Evolutionary conservation across 805 yeast species (phyloP).

Genomic region (Pachysolen tannophilus): DNA sequence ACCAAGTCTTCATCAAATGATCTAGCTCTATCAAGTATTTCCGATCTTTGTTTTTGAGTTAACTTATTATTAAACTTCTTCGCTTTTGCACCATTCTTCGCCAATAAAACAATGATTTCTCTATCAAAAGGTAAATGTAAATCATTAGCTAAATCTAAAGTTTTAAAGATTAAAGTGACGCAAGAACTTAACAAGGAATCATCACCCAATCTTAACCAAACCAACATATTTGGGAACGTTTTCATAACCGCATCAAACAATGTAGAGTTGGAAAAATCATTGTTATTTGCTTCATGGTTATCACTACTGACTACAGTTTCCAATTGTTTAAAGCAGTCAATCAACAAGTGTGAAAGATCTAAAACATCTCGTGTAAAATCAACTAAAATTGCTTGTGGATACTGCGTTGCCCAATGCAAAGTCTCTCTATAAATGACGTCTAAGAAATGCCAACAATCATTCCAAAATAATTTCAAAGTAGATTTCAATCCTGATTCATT

Average conservation of each 20-base stretch:
- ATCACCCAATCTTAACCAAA: constrained; percentile 82
- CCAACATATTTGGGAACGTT: constrained; percentile 62
- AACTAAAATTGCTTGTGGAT: constrained; percentile 46
- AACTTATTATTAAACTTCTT: constrained; percentile 65
- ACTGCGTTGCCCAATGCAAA: constrained; percentile 64
- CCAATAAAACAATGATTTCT: constrained; percentile 45
- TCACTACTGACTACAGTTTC: constrained; percentile 25
- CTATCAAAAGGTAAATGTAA: constrained; percentile 43
- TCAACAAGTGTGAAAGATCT: constrained; percentile 61
- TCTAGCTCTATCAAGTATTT: constrained; percentile 54
- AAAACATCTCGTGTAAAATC: constrained; percentile 85
- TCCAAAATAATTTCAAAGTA: constrained; percentile 50
- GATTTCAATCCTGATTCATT: constrained; percentile 1
- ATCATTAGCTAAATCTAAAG: constrained; percentile 57
- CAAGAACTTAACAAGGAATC: constrained; percentile 64
- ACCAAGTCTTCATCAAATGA: constrained; percentile 47
- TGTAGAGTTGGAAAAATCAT: too few relatives aligned
- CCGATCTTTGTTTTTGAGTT: constrained; percentile 55
- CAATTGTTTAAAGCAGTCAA: constrained; percentile 58
- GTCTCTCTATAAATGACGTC: constrained; percentile 62
- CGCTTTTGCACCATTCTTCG: constrained; percentile 58
- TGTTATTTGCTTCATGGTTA: constrained; percentile 15
- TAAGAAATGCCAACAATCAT: constrained; percentile 61
- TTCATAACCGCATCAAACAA: constrained; percentile 47
- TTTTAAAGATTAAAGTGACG: constrained; percentile 58